phyloP scores from a whole-genome alignment of 164 flowering plant species.

The Stephania cephalantha region DNA sequence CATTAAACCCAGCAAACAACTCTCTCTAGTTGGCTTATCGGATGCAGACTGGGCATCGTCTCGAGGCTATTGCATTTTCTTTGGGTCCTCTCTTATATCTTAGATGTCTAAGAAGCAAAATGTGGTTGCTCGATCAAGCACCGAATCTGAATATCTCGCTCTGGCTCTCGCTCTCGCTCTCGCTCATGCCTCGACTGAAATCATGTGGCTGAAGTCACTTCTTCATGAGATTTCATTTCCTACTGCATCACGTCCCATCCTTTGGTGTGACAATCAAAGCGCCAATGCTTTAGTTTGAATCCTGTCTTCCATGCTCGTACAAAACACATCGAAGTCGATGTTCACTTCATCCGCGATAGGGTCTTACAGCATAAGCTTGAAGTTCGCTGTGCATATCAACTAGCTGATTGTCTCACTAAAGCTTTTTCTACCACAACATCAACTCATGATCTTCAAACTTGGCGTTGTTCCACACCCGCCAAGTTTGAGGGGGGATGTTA shows the following conservation, averaged over 20 bases:
- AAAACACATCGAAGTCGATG: not conserved
- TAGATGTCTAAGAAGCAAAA: not conserved
- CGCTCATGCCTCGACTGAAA: not conserved
- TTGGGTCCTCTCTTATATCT: not conserved
- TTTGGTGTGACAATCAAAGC: not conserved
- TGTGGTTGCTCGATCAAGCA: no score
- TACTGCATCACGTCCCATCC: not conserved
- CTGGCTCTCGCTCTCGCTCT: not conserved
- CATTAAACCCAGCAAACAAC: not conserved
- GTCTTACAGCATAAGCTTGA: not conserved
- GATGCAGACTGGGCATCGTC: not conserved
- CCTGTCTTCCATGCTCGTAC: no score
- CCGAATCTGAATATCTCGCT: not conserved
- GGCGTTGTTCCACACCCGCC: not conserved
- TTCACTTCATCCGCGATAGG: not conserved
- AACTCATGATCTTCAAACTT: not conserved
- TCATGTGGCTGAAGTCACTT: not conserved
- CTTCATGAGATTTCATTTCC: not conserved
- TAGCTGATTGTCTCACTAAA: not conserved
- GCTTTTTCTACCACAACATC: not conserved
- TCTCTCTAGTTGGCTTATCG: not conserved
- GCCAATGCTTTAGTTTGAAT: not conserved
- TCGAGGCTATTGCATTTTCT: no score
- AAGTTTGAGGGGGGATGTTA: not conserved
- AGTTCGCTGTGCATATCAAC: not conserved